These are phyloP conservation scores for Murraya paniculata DNA, from an alignment of 345 rosid species.

Conservation along the genomic window DNA sequence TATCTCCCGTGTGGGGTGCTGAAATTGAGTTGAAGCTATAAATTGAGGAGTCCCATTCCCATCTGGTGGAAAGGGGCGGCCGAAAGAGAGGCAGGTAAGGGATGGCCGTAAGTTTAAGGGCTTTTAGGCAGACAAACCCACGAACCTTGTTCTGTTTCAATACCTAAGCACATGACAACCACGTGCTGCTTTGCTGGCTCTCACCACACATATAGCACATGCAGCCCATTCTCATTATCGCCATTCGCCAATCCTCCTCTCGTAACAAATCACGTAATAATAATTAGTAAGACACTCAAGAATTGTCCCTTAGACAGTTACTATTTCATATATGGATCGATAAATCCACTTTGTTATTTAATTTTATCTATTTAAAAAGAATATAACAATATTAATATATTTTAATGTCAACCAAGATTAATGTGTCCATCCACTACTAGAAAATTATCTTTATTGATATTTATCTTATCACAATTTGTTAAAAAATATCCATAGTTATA, in stretches of 20 bases:
- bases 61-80: slow-evolving; percentile 18
- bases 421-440: too few species aligned
- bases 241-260: background rate
- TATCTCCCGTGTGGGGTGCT: slow-evolving; percentile 15
- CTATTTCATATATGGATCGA: too few species aligned
- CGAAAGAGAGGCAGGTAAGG: slow-evolving; percentile 27
- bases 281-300: background rate
- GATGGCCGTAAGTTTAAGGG: background rate
- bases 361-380: too few species aligned
- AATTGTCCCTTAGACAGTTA: too few species aligned
- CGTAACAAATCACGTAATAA: slow-evolving; percentile 7
- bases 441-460: too few species aligned
- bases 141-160: slow-evolving; percentile 14
- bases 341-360: too few species aligned
- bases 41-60: slow-evolving; percentile 23
- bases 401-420: too few species aligned
- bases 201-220: slow-evolving; percentile 12
- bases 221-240: background rate
- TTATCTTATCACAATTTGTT: too few species aligned
- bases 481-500: too few species aligned
- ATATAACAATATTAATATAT: too few species aligned
- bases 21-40: slow-evolving; percentile 22
- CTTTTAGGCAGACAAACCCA: background rate
- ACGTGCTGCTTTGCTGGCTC: slow-evolving; percentile 38
- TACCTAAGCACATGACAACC: slow-evolving; percentile 57